Evolutionary conservation across 2,329 filamentous ascomycete genomes (phyloP).

Genomic region (Aspergillus uvarum): DNA sequence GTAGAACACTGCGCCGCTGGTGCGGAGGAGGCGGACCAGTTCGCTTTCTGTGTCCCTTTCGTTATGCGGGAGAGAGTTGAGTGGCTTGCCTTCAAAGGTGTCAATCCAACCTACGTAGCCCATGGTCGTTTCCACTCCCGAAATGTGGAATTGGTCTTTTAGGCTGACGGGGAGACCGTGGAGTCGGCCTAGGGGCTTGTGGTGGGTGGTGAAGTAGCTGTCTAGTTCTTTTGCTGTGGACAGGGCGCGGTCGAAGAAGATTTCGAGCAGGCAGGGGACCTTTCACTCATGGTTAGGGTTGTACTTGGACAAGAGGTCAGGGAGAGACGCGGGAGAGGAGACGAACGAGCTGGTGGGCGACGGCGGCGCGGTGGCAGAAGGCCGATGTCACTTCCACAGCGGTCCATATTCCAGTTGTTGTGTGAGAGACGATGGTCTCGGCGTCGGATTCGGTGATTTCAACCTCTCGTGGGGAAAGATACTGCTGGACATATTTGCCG

Average conservation of each 20-base stretch:
- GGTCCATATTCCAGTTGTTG: slow-evolving; percentile 55
- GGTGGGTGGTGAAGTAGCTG: slow-evolving; percentile 43
- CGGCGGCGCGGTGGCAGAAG: slow-evolving; percentile 57
- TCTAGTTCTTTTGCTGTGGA: slow-evolving; percentile 52
- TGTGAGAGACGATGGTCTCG: slow-evolving; percentile 56
- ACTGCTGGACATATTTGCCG: slow-evolving; percentile 57
- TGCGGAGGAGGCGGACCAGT: slow-evolving; percentile 56
- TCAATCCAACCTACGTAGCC: slow-evolving; percentile 67
- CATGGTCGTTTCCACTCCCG: slow-evolving; percentile 58
- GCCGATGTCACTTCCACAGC: slow-evolving; percentile 56
- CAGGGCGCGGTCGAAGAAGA: slow-evolving; percentile 56
- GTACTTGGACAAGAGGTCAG: neutral
- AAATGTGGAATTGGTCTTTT: slow-evolving; percentile 51
- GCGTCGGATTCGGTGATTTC: slow-evolving; percentile 63
- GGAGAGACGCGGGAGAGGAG: neutral
- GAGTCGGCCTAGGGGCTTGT: slow-evolving; percentile 55
- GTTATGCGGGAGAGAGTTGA: slow-evolving; percentile 37
- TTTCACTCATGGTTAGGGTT: neutral
- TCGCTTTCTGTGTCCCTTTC: slow-evolving; percentile 53
- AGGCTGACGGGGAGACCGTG: slow-evolving; percentile 62
- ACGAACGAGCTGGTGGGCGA: slow-evolving; percentile 59
- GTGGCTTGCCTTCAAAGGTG: slow-evolving; percentile 52
- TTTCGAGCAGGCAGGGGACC: slow-evolving; percentile 55
- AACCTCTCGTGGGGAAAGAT: slow-evolving; percentile 53
- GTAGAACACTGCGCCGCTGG: slow-evolving; percentile 55